These are phyloP conservation scores for Plantago ovata DNA, from an alignment of 257 asterid species.

Conservation along the genomic window DNA sequence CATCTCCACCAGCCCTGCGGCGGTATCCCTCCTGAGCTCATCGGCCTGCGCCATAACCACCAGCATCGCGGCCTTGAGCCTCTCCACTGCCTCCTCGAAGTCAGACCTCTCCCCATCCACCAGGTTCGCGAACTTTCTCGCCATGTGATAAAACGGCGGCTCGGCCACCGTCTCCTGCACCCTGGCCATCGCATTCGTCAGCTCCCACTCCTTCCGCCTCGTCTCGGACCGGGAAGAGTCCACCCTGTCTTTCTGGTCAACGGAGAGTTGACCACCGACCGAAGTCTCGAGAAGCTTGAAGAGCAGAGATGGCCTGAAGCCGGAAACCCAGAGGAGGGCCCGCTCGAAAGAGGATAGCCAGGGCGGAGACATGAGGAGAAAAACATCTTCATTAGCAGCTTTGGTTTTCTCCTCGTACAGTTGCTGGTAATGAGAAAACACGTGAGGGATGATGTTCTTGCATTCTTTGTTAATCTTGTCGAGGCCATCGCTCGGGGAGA, in stretches of 20 bases:
- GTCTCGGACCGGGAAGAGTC: constrained; percentile 25
- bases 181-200: constrained; percentile 41
- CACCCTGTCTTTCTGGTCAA: constrained; percentile 26
- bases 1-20: constrained; percentile 33
- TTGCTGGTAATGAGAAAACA: constrained; percentile 42
- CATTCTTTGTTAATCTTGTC: constrained; percentile 19
- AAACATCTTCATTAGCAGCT: constrained; percentile 34
- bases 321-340: constrained; percentile 44
- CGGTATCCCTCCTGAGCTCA: constrained; percentile 35
- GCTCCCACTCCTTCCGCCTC: constrained; percentile 29
- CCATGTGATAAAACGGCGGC: constrained; percentile 30
- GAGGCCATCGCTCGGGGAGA: constrained; percentile 26
- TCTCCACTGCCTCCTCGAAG: constrained; percentile 22
- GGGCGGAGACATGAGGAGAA: constrained; percentile 37
- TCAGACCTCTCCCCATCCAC: constrained; percentile 19
- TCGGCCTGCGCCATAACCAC: constrained; percentile 44
- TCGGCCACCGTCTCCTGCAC: constrained; percentile 57
- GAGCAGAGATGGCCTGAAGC: constrained; percentile 43
- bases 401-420: constrained; percentile 39
- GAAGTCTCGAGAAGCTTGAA: constrained; percentile 22
- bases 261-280: constrained; percentile 20
- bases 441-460: constrained; percentile 25
- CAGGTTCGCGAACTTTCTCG: constrained; percentile 15
- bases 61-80: constrained; percentile 30
- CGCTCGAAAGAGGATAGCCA: constrained; percentile 56